These are phyloP conservation scores for Vachellia pachyceras DNA, from an alignment of 306 rosid genomes.

Conservation along the genomic window DNA sequence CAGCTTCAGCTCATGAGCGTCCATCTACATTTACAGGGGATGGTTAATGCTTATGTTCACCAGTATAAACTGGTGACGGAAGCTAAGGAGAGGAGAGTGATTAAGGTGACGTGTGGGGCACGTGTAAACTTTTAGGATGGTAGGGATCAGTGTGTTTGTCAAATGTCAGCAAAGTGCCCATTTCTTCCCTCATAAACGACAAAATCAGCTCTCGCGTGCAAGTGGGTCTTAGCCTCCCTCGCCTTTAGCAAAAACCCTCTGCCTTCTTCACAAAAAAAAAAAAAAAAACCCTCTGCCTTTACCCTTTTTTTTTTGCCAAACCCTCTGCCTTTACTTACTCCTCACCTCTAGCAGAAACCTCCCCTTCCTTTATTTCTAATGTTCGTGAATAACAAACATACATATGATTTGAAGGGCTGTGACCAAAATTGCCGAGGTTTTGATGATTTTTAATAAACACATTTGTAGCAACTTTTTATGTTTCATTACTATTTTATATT, in stretches of 20 bases:
- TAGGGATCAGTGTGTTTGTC: background rate
- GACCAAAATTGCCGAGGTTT: too few relatives aligned
- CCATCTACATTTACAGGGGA: background rate
- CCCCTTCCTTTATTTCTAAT: too few relatives aligned
- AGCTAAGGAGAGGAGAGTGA: background rate
- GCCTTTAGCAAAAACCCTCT: background rate
- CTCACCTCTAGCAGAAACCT: too few relatives aligned
- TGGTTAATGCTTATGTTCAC: background rate
- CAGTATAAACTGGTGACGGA: background rate
- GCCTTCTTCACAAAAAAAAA: too few relatives aligned
- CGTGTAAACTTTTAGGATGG: background rate
- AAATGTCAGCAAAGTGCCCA: background rate
- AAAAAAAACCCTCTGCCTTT: too few relatives aligned
- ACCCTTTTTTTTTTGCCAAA: too few relatives aligned
- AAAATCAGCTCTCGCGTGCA: background rate
- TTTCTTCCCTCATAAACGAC: background rate
- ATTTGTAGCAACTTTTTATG: too few relatives aligned
- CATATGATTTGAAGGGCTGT: too few relatives aligned
- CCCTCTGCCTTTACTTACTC: too few relatives aligned
- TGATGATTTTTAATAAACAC: too few relatives aligned
- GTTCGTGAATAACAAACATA: too few relatives aligned
- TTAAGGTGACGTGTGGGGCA: background rate
- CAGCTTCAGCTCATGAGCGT: background rate
- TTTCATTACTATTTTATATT: too few relatives aligned
- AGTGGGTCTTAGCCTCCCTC: background rate